Conservation (phyloP, 108 stramenopile species). For the Nitzschia palea region DNA sequence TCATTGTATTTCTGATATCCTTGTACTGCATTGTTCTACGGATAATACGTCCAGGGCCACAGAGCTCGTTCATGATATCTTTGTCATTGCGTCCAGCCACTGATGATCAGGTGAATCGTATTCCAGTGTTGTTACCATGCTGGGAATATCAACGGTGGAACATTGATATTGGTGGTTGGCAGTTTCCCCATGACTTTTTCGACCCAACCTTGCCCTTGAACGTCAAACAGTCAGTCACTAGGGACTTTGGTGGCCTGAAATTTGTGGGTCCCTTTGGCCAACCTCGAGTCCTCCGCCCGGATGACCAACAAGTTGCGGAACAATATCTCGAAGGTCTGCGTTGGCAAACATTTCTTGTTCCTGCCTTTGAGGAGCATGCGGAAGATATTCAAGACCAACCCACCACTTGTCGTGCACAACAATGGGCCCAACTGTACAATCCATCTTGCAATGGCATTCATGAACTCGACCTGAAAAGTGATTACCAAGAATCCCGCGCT, state of each 20-base stretch:
- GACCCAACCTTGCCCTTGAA: slow-evolving; percentile 1
- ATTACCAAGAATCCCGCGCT: slow-evolving; percentile 38
- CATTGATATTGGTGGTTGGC: slow-evolving; percentile 33
- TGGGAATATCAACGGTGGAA: not conserved
- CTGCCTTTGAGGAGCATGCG: not conserved
- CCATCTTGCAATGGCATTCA: slow-evolving; percentile 72
- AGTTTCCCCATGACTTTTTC: slow-evolving; percentile 10
- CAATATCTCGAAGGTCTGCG: slow-evolving; percentile 3
- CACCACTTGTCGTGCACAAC: slow-evolving; percentile 6
- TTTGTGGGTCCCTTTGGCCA: slow-evolving; percentile 3
- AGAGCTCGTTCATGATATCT: too few species aligned
- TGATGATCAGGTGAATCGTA: slow-evolving; percentile 8
- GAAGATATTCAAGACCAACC: slow-evolving; percentile 14
- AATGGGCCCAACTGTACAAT: slow-evolving; percentile 16
- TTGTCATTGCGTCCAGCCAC: slow-evolving; percentile 23
- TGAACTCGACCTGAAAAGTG: slow-evolving; percentile 42
- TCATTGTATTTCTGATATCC: too few species aligned
- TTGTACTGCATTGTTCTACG: too few species aligned
- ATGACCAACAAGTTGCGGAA: slow-evolving; percentile 12
- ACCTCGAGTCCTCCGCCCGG: not conserved
- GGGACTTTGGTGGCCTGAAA: not conserved
- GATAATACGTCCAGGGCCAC: too few species aligned
- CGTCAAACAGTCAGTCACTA: too few species aligned
- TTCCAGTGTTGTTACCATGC: slow-evolving; percentile 12
- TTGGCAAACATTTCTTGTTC: not conserved